Evolutionary conservation across 345 rosid genomes (phyloP), one percentile per base, ranked within the genome.

Genomic region (Gossypium bickii): DNA sequence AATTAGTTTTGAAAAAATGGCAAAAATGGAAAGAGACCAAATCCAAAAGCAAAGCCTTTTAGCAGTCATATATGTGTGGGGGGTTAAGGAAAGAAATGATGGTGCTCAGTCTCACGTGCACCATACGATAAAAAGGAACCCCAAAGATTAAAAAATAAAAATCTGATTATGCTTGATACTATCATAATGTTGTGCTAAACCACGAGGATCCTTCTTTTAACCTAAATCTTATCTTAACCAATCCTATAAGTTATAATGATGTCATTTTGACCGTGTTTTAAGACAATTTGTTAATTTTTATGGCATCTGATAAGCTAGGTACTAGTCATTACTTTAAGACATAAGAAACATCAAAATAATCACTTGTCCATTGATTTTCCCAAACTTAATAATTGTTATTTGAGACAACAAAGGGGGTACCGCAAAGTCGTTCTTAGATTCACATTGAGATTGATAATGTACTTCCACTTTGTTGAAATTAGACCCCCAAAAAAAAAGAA

Each of bases 21-120:
- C 16, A 48, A 48, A 25, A 13, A 11, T 12, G 51, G 4, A 12
- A 67, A 67, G 56, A 8, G 71, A 47, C 34, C 4, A 47, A 67
- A 12, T 47, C 34, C 34, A 24, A 76, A 77, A 41, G 74, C 9
- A n/a, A 73, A 66, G 13, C 53, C 51, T 61, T 77, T 53, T 55
- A 25, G 75, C 72, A 59, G 78, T 34, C 77, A 52, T 16, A 52
- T 17, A 1, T 34, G 7, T 1, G 41, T 34, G 41, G 41, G 41
- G n/a, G 45, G 67, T 66, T 63, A 53, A 60, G 55, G 52, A 74
- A 52, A 56, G 80, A 65, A 76, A 78, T 80, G 79, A 83, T 85
- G 63, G 59, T 48, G 59, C 63, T 61, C 17, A n/a, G 77, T 59
- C 86, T 77, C 86, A 81, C 88, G 83, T 85, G 86, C 83, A 77